These are phyloP conservation scores for Berkeleyomyces rouxiae DNA, from an alignment of 2,329 filamentous ascomycete genomes.

Conservation along the genomic window DNA sequence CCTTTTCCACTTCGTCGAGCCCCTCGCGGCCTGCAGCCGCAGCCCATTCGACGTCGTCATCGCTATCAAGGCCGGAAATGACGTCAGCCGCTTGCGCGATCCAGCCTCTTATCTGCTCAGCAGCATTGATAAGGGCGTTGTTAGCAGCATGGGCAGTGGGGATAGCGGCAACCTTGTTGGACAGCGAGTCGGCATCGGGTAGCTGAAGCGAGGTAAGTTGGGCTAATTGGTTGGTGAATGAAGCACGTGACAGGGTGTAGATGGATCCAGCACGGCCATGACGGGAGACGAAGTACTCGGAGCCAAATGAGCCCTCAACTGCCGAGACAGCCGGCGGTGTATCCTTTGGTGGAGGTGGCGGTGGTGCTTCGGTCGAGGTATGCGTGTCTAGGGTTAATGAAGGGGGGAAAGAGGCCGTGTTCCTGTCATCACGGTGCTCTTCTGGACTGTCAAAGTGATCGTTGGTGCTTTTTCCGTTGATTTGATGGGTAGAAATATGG, in stretches of 20 bases:
- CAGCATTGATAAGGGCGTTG: constrained; percentile 66
- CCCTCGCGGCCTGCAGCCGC: constrained; percentile 72
- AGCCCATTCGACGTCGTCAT: constrained; percentile 97
- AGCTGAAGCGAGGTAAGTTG: constrained; percentile 82
- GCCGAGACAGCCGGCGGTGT: constrained; percentile 23
- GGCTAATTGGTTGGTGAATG: constrained; percentile 82
- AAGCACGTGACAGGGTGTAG: constrained; percentile 80
- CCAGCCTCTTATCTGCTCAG: constrained; percentile 87
- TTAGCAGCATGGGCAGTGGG: constrained; percentile 72
- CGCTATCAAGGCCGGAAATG: constrained; percentile 72
- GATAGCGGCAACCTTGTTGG: constrained; percentile 69
- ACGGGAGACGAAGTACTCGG: constrained; percentile 46
- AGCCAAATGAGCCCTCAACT: not conserved
- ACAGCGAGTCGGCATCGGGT: constrained; percentile 69
- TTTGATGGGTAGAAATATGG: constrained; percentile 55
- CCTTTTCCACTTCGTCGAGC: constrained; percentile 52
- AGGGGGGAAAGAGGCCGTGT: constrained; percentile 27
- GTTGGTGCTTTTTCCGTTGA: constrained; percentile 51
- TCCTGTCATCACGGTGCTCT: constrained; percentile 37
- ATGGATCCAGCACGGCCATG: constrained; percentile 65
- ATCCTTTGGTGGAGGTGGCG: constrained; percentile 30
- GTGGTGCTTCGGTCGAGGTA: not conserved
- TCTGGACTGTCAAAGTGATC: constrained; percentile 39
- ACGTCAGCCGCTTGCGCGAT: constrained; percentile 85
- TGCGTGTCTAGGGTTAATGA: constrained; percentile 21